Conservation (phyloP, 2,329 filamentous ascomycete species). For the Esteya vermicola region DNA sequence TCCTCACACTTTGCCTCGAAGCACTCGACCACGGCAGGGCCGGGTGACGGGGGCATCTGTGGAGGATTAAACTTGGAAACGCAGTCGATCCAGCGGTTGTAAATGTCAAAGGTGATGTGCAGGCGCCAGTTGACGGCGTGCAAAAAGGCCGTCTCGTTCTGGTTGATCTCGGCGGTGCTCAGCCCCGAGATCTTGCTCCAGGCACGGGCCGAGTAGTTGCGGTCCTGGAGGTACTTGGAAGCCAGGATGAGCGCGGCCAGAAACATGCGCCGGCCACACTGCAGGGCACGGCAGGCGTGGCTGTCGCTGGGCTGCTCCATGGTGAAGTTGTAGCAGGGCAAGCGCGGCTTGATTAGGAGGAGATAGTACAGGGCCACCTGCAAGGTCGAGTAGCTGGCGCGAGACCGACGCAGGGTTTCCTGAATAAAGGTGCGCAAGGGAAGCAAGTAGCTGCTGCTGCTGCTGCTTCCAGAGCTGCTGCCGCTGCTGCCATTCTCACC, state of each 20-base stretch:
- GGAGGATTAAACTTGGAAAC: slow-evolving; percentile 71
- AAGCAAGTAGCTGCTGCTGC: slow-evolving; percentile 39
- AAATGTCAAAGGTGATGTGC: slow-evolving; percentile 78
- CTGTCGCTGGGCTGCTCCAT: slow-evolving; percentile 69
- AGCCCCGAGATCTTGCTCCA: slow-evolving; percentile 99
- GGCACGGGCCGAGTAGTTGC: slow-evolving; percentile 91
- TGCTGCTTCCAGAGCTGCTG: background rate
- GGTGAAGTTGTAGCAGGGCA: slow-evolving; percentile 72
- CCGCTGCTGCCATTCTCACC: slow-evolving; percentile 54
- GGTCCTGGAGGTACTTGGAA: slow-evolving; percentile 94
- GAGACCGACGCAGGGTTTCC: slow-evolving; percentile 85
- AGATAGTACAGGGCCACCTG: slow-evolving; percentile 96
- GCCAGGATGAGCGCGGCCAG: slow-evolving; percentile 86
- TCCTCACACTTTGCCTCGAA: slow-evolving; percentile 33
- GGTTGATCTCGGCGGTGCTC: slow-evolving; percentile 84
- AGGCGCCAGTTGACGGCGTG: slow-evolving; percentile 85
- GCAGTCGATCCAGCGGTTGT: slow-evolving; percentile 88
- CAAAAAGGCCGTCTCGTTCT: slow-evolving; percentile 89
- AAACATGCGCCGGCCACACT: slow-evolving; percentile 96
- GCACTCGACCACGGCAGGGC: slow-evolving; percentile 13
- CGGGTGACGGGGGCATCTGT: slow-evolving; percentile 36
- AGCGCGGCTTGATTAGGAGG: slow-evolving; percentile 80
- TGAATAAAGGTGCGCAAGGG: slow-evolving; percentile 93
- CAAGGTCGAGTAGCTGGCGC: slow-evolving; percentile 92
- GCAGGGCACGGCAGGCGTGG: slow-evolving; percentile 62